Evolutionary conservation across 169 alveolate species (phyloP).

Genomic region (Plasmodium cynomolgi): DNA sequence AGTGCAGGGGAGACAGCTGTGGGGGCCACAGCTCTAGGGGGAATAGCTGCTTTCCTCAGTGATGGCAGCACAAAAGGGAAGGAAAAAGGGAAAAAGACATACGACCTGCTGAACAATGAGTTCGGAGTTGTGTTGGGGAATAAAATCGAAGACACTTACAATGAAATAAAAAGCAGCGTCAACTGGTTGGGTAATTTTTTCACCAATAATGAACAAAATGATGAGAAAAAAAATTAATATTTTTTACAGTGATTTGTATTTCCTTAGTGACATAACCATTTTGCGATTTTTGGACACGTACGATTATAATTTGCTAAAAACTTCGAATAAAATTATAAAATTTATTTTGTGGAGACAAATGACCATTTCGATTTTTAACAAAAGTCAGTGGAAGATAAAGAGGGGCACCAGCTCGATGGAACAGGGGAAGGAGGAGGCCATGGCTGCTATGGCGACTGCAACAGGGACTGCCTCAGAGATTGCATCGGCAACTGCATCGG

Average conservation of each 20-base stretch:
- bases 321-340: conserved; percentile 45
- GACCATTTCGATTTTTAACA: conserved; percentile 23
- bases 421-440: background rate
- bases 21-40: background rate
- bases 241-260: conserved; percentile 43
- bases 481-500: background rate
- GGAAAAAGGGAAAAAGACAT: conserved; percentile 6
- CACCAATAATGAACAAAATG: conserved; percentile 30
- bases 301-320: conserved; percentile 45
- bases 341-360: conserved; percentile 67
- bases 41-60: background rate
- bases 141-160: conserved; percentile 66
- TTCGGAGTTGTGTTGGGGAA: conserved; percentile 26
- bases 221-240: conserved; percentile 39
- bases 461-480: no score
- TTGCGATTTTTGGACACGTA: conserved; percentile 59
- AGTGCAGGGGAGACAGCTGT: background rate
- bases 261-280: conserved; percentile 47
- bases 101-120: conserved; percentile 47
- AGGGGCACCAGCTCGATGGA: background rate
- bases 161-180: conserved; percentile 60
- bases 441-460: background rate
- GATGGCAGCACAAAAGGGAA: background rate
- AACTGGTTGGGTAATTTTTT: conserved; percentile 66
- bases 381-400: conserved; percentile 1